Evolutionary conservation across 2,329 filamentous ascomycete species (phyloP).

Genomic region (Penicillium decumbens): DNA sequence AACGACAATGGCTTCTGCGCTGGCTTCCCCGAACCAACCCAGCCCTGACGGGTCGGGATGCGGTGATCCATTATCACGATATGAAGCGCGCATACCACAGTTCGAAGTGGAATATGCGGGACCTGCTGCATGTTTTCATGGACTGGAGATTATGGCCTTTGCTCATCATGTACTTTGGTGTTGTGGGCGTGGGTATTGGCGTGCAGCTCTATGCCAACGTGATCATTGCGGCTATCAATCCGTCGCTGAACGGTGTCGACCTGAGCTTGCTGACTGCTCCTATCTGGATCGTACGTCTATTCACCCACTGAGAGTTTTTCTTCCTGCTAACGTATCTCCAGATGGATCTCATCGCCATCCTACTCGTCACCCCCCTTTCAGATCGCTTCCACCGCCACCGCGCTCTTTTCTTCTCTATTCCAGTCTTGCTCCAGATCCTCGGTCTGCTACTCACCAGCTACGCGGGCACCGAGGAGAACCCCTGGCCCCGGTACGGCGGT

Average conservation of each 20-base stretch:
- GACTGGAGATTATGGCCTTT: conserved; percentile 90
- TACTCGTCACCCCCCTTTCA: conserved; percentile 77
- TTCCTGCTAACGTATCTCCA: conserved; percentile 32
- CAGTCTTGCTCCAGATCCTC: conserved; percentile 72
- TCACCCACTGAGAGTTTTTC: background rate
- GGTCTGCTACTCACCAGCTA: conserved; percentile 77
- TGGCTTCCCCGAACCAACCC: conserved; percentile 67
- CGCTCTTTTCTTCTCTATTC: conserved; percentile 73
- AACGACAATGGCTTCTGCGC: conserved; percentile 44
- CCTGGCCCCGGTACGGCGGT: conserved; percentile 82
- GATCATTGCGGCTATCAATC: conserved; percentile 76
- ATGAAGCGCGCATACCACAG: conserved; percentile 74
- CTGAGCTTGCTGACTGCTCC: conserved; percentile 81
- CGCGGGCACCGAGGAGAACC: conserved; percentile 55
- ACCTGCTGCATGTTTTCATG: conserved; percentile 65
- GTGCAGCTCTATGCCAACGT: conserved; percentile 83
- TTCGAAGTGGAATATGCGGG: conserved; percentile 65
- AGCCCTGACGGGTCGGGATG: conserved; percentile 71
- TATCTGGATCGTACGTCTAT: conserved; percentile 73
- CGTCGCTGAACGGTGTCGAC: conserved; percentile 65
- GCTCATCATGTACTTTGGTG: conserved; percentile 87
- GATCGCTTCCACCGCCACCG: conserved; percentile 80
- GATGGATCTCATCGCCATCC: conserved; percentile 84
- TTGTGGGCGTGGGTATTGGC: conserved; percentile 86
- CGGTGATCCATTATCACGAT: conserved; percentile 75